Evolutionary conservation across 192 early-diverging fungal species (phyloP), one percentile per base, ranked within the genome.

Genomic region (Backusella morwellensis): DNA sequence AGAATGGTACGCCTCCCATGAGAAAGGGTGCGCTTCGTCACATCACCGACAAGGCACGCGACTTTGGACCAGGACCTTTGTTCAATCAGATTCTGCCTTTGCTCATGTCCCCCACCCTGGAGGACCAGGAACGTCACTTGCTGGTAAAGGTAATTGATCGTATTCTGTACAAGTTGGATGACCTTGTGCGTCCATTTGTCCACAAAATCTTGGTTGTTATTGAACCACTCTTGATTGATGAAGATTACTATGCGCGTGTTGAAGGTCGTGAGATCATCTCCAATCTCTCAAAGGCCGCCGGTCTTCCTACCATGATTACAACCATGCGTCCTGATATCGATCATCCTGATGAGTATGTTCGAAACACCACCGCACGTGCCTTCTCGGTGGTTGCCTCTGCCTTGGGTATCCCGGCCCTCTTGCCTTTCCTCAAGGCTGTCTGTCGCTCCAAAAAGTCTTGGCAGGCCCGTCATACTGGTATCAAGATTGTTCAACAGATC

Each of bases 301-400:
- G 98, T 56, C 85, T 99, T 66, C 92, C 96, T 6, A 96, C 96
- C 36, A 99, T 99, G 98, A 97, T 99, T 75, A 91, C 97, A 29
- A 96, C 96, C 11, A 97, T 99, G 98, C 93, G 97, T n/a, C 97
- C 97, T 6, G 97, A 98, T 83, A 97, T 99, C 77, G 97, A 99
- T 82, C 96, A 99, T 78, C 89, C 88, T 1, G 97, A 99, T 85
- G 98, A 99, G 85, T 99, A 97, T 76, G 97, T 99, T 17, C 91
- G 98, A 74, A 99, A 98, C 84, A 99, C 97, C 11, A 99, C 97
- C 0, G 96, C 98, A 6, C 92, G 96, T 42, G 98, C 98, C 9
- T 96, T 99, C 79, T 93, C 97, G 1, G 97, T 99, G 1, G 97
- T 99, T 23, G 97, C 96, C 0, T 95, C 95, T 21, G 97, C 97